Percentiles rank a stretch among this genome's conserved stretches.
These are phyloP conservation scores for Podospora anserina DNA, from an alignment of 495 filamentous ascomycete genomes.

Conservation along the genomic window DNA sequence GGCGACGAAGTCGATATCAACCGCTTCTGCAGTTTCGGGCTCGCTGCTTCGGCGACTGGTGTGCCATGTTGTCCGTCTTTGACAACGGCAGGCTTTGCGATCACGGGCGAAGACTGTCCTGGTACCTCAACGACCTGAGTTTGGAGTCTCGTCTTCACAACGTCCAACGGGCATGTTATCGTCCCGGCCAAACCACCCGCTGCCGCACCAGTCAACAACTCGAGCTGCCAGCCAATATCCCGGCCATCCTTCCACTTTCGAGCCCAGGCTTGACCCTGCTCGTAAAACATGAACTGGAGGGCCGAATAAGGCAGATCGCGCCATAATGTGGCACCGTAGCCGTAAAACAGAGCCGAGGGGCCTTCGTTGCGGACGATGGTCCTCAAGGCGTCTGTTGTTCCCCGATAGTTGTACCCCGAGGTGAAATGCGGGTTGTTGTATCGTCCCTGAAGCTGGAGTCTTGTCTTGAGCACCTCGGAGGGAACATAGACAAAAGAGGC, in stretches of 20 bases:
- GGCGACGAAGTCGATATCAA: constrained; percentile 83
- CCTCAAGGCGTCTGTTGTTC: constrained; percentile 70
- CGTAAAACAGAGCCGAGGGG: constrained; percentile 80
- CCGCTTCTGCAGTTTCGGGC: constrained; percentile 50
- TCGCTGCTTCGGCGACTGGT: constrained; percentile 22
- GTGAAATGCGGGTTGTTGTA: constrained; percentile 91
- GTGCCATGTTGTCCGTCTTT: constrained; percentile 19
- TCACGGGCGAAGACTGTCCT: neutral
- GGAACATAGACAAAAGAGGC: constrained; percentile 92
- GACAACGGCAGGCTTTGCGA: constrained; percentile 6
- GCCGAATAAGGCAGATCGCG: constrained; percentile 95
- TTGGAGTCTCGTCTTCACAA: constrained; percentile 97
- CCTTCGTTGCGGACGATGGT: constrained; percentile 84
- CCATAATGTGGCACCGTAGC: constrained; percentile 91
- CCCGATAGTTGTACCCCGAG: constrained; percentile 91
- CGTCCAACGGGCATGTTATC: constrained; percentile 91
- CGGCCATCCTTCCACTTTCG: constrained; percentile 62
- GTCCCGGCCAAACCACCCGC: constrained; percentile 93
- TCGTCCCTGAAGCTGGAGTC: constrained; percentile 89
- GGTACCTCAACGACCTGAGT: constrained; percentile 63
- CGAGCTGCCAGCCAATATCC: constrained; percentile 79
- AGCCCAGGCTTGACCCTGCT: constrained; percentile 82
- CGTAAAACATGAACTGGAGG: constrained; percentile 96
- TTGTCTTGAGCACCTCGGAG: constrained; percentile 93
- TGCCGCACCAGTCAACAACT: constrained; percentile 85